These are phyloP conservation scores for Paecilomyces variotii DNA, from an alignment of 2,329 filamentous ascomycete species.

Conservation along the genomic window DNA sequence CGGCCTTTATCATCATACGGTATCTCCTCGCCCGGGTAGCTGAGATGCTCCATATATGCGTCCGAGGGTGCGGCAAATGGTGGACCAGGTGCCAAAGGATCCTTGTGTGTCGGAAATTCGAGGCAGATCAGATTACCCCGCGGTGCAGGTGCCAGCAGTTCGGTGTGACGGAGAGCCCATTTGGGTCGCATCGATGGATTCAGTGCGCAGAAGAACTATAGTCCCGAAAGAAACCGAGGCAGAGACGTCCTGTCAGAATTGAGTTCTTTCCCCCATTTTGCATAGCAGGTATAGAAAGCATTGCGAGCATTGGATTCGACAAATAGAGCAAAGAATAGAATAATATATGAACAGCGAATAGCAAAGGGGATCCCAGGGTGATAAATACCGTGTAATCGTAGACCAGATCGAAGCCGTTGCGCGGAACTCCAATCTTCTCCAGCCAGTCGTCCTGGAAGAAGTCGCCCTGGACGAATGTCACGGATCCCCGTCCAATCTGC, in stretches of 20 bases:
- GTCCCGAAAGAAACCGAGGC: not conserved
- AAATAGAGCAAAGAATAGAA: not conserved
- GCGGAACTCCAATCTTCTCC: constrained; percentile 21
- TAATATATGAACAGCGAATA: not conserved
- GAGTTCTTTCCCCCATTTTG: not conserved
- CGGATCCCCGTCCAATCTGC: constrained; percentile 27
- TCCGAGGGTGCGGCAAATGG: constrained; percentile 63
- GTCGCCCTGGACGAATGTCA: constrained; percentile 37
- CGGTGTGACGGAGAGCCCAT: constrained; percentile 50
- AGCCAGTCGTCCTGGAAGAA: constrained; percentile 40
- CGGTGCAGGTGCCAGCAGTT: constrained; percentile 43
- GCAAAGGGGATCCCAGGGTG: not conserved
- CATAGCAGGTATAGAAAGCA: not conserved
- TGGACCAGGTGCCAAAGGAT: constrained; percentile 57
- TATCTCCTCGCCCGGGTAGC: constrained; percentile 59
- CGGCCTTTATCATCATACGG: constrained; percentile 51
- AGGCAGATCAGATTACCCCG: constrained; percentile 54
- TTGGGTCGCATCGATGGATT: constrained; percentile 45
- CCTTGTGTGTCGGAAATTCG: constrained; percentile 71
- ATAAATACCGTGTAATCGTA: constrained; percentile 41
- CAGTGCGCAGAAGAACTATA: constrained; percentile 55
- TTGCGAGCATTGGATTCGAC: not conserved
- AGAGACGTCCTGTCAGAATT: constrained; percentile 1
- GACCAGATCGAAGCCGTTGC: constrained; percentile 41
- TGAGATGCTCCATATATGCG: constrained; percentile 65